A percentile compares a stretch with the other conserved stretches of the same genome.
Conservation (phyloP, 2,329 filamentous ascomycete genomes). For the Dactylonectria estremocensis region DNA sequence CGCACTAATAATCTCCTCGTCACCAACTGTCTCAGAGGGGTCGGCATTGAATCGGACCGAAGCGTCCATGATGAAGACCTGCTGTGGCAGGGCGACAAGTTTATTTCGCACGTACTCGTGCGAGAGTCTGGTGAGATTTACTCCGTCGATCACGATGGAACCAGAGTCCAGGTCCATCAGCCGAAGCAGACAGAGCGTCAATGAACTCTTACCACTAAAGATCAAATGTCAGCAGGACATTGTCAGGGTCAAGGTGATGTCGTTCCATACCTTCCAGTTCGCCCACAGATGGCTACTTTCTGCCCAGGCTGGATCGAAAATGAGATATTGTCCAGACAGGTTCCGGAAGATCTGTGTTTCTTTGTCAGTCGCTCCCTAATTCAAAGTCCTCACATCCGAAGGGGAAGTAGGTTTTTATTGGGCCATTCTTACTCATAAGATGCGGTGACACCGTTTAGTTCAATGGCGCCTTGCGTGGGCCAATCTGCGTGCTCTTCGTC, state of each 20-base stretch:
- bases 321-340: constrained; percentile 42
- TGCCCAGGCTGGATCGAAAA: constrained; percentile 48
- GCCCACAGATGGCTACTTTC: constrained; percentile 53
- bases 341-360: constrained; percentile 12
- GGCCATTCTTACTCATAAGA: constrained; percentile 42
- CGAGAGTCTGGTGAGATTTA: constrained; percentile 56
- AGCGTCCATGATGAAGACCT: constrained; percentile 63
- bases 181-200: constrained; percentile 55
- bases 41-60: constrained; percentile 59
- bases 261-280: constrained; percentile 46
- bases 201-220: constrained; percentile 58
- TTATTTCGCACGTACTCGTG: constrained; percentile 58
- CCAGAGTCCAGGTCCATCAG: constrained; percentile 54
- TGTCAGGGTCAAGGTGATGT: too few species aligned
- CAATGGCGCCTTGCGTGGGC: constrained; percentile 47
- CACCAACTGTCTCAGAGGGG: constrained; percentile 39
- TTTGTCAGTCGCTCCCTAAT: background rate
- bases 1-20: constrained; percentile 31
- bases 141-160: constrained; percentile 58
- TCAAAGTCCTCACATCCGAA: background rate
- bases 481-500: constrained; percentile 36
- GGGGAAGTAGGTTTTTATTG: background rate
- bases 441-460: constrained; percentile 47
- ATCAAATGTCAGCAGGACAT: constrained; percentile 2
- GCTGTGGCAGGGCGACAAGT: constrained; percentile 66